Evolutionary conservation across 768 basidiomycete genomes (phyloP).

Genomic region (Mycena alexandri): DNA sequence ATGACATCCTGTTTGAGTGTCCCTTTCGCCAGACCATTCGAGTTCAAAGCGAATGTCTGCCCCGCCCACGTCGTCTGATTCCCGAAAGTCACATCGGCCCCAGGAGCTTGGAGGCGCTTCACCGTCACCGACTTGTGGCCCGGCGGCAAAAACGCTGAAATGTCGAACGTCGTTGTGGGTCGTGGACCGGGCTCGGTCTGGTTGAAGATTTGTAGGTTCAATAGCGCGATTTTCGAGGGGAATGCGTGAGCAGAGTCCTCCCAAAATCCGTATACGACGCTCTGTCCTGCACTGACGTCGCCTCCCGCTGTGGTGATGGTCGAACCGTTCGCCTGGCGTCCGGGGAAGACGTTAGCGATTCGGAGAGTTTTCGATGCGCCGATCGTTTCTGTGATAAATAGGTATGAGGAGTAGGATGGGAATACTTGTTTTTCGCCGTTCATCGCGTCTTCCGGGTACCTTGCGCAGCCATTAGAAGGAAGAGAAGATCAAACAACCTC

Average conservation of each 20-base stretch:
- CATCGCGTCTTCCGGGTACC: slow-evolving; percentile 62
- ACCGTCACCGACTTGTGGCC: slow-evolving; percentile 49
- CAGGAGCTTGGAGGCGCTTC: slow-evolving; percentile 60
- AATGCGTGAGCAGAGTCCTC: slow-evolving; percentile 49
- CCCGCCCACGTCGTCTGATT: slow-evolving; percentile 65
- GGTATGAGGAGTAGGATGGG: slow-evolving; percentile 65
- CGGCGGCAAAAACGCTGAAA: slow-evolving; percentile 54
- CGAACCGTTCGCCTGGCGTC: slow-evolving; percentile 64
- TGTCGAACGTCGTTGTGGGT: slow-evolving; percentile 59
- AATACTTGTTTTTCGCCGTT: slow-evolving; percentile 66
- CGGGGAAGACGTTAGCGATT: slow-evolving; percentile 65
- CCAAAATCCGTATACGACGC: slow-evolving; percentile 68
- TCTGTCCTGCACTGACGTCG: slow-evolving; percentile 60
- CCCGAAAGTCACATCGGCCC: slow-evolving; percentile 59
- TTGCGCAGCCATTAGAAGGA: slow-evolving; percentile 33
- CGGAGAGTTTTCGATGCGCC: slow-evolving; percentile 57
- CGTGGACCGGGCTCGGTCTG: slow-evolving; percentile 57
- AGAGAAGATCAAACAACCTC: too few species aligned
- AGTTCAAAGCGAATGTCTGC: slow-evolving; percentile 55
- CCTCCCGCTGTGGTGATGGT: slow-evolving; percentile 65
- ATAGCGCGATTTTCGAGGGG: slow-evolving; percentile 60
- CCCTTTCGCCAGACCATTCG: slow-evolving; percentile 54
- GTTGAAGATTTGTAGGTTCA: slow-evolving; percentile 67
- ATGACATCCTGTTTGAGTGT: slow-evolving; percentile 54
- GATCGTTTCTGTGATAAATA: slow-evolving; percentile 63